phyloP scores from a whole-genome alignment of 371 early-diverging fungal species.

The Fennellomyces sp. region DNA sequence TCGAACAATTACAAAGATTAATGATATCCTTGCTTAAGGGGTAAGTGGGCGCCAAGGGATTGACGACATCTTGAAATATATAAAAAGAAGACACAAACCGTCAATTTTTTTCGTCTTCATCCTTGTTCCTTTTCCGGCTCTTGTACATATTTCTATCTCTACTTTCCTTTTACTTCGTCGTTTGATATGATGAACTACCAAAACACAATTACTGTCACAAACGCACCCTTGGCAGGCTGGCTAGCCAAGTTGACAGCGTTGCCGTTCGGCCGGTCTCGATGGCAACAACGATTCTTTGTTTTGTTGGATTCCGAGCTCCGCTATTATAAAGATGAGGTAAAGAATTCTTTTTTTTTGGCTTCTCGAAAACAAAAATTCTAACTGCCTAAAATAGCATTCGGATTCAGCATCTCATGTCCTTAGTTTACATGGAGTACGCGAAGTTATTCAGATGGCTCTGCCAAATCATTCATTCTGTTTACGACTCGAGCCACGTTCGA shows the following conservation, averaged over 20 bases:
- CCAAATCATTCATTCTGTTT: slow-evolving; percentile 14
- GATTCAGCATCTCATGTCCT: slow-evolving; percentile 2
- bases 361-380: not conserved
- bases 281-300: slow-evolving; percentile 42
- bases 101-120: not conserved
- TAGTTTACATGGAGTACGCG: not conserved
- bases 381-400: not conserved
- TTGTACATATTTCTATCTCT: not conserved
- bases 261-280: slow-evolving; percentile 17
- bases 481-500: slow-evolving; percentile 26
- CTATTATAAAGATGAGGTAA: slow-evolving; percentile 37
- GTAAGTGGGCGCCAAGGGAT: no score
- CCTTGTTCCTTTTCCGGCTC: not conserved
- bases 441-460: not conserved
- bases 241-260: slow-evolving; percentile 9
- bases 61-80: no score
- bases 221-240: slow-evolving; percentile 11
- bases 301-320: slow-evolving; percentile 39
- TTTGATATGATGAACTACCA: not conserved
- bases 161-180: not conserved
- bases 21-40: no score
- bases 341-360: no score
- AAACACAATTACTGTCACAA: not conserved
- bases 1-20: no score
- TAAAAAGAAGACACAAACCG: no score